Percentiles rank a stretch among this genome's conserved stretches.
Evolutionary conservation across 208 protist species (phyloP).

Genomic region (Trypanosoma scelopori): DNA sequence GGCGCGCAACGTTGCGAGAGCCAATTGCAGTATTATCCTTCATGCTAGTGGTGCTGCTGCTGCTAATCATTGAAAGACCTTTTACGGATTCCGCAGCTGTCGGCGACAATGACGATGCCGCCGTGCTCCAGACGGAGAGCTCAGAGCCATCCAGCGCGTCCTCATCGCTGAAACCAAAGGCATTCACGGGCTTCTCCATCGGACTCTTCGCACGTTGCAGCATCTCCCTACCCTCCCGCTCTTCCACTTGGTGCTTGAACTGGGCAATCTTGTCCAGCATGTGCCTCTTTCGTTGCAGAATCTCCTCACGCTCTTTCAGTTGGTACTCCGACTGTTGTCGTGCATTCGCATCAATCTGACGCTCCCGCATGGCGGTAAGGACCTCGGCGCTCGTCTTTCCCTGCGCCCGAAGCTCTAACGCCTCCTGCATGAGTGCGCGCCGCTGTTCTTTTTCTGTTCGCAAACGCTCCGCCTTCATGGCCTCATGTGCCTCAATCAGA

Average conservation of each 20-base stretch:
- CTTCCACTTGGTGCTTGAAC: constrained; percentile 69
- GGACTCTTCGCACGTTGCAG: constrained; percentile 24
- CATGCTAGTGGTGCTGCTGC: no score
- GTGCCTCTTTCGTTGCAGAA: constrained; percentile 48
- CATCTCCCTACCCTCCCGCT: constrained; percentile 71
- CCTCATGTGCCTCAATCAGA: constrained; percentile 68
- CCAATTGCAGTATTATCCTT: no score
- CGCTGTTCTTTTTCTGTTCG: constrained; percentile 46
- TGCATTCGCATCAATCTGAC: constrained; percentile 57
- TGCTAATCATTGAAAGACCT: no score
- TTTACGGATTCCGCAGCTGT: no score
- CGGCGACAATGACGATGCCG: neutral
- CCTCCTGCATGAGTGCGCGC: constrained; percentile 45
- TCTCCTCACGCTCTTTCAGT: constrained; percentile 54
- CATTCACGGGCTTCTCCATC: constrained; percentile 33
- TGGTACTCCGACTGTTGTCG: constrained; percentile 69
- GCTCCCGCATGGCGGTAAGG: constrained; percentile 37
- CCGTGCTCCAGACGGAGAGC: neutral
- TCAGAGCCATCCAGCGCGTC: constrained; percentile 31
- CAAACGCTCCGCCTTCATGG: constrained; percentile 61
- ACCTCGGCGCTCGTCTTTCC: constrained; percentile 56
- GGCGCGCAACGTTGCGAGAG: neutral
- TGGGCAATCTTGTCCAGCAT: constrained; percentile 70
- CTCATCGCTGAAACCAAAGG: constrained; percentile 70
- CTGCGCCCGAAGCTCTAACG: constrained; percentile 51